phyloP scores from a whole-genome alignment of 2,329 filamentous ascomycete species.

The Sarocladiaceae sp. region DNA sequence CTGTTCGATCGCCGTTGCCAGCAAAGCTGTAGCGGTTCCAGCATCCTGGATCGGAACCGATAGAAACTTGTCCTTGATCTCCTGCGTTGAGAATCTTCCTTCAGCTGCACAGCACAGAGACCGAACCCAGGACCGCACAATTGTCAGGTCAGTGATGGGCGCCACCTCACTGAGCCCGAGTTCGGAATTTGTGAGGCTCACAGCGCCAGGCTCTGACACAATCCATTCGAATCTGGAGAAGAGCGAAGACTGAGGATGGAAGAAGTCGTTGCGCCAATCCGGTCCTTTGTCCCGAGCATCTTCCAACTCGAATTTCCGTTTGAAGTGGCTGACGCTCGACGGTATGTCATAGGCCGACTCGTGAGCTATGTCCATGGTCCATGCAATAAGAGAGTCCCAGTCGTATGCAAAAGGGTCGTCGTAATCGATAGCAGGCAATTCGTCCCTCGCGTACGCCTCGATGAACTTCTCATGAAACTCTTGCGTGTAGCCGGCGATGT shows the following conservation, averaged over 20 bases:
- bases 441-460: conserved; percentile 55
- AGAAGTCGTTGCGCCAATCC: conserved; percentile 53
- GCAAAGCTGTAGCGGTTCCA: conserved; percentile 32
- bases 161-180: neutral
- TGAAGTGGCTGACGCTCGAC: conserved; percentile 35
- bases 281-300: conserved; percentile 24
- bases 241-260: conserved; percentile 45
- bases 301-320: conserved; percentile 34
- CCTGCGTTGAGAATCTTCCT: conserved; percentile 39
- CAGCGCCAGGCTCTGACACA: conserved; percentile 40
- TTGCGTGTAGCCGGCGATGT: conserved; percentile 47
- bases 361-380: conserved; percentile 51
- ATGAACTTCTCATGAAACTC: conserved; percentile 63
- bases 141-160: conserved; percentile 22
- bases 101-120: conserved; percentile 50
- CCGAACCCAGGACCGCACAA: conserved; percentile 54
- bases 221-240: conserved; percentile 51
- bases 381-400: conserved; percentile 60
- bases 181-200: conserved; percentile 15
- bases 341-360: conserved; percentile 44
- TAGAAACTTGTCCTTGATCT: conserved; percentile 45
- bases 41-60: conserved; percentile 35
- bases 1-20: conserved; percentile 41
- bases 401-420: conserved; percentile 59
- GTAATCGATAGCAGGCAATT: conserved; percentile 57